phyloP scores from a whole-genome alignment of 2,329 filamentous ascomycete species.

The Exserohilum rostratum region DNA sequence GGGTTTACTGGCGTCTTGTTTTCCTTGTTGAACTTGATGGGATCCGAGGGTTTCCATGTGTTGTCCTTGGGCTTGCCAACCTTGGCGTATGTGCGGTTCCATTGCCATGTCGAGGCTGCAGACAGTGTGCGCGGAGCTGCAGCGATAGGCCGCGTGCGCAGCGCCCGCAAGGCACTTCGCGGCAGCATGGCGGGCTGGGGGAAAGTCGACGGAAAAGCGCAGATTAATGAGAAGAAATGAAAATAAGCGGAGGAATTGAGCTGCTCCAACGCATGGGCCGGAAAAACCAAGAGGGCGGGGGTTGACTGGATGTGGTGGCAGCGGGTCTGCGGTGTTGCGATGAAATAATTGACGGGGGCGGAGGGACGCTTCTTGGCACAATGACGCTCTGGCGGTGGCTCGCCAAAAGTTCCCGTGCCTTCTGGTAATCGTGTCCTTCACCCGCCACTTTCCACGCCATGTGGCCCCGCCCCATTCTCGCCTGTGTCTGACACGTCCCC shows the following conservation, averaged over 20 bases:
- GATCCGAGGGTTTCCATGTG: slow-evolving; percentile 50
- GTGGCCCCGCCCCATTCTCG: slow-evolving; percentile 4
- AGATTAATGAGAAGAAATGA: slow-evolving; percentile 26
- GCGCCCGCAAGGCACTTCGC: slow-evolving; percentile 42
- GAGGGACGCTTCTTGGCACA: slow-evolving; percentile 10
- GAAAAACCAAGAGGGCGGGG: background rate
- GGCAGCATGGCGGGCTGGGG: slow-evolving; percentile 42
- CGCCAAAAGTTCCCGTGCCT: slow-evolving; percentile 11
- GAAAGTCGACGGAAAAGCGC: slow-evolving; percentile 5
- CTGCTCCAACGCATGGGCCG: slow-evolving; percentile 2
- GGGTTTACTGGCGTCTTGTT: slow-evolving; percentile 36
- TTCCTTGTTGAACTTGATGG: slow-evolving; percentile 46
- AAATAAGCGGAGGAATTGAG: slow-evolving; percentile 5
- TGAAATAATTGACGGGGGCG: slow-evolving; percentile 29
- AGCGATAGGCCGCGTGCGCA: slow-evolving; percentile 37
- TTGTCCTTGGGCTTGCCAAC: slow-evolving; percentile 40
- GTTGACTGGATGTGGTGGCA: background rate
- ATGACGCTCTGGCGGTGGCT: slow-evolving; percentile 15
- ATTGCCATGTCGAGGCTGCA: slow-evolving; percentile 37
- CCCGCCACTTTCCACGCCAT: slow-evolving; percentile 5
- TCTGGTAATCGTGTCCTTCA: slow-evolving; percentile 24
- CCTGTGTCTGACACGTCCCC: slow-evolving; percentile 1
- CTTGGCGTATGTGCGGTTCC: slow-evolving; percentile 35
- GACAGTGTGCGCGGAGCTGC: slow-evolving; percentile 32
- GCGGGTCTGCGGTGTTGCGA: slow-evolving; percentile 14